Evolutionary conservation across 2,329 filamentous ascomycete species (phyloP).

Genomic region (Rhynchosporium secalis): DNA sequence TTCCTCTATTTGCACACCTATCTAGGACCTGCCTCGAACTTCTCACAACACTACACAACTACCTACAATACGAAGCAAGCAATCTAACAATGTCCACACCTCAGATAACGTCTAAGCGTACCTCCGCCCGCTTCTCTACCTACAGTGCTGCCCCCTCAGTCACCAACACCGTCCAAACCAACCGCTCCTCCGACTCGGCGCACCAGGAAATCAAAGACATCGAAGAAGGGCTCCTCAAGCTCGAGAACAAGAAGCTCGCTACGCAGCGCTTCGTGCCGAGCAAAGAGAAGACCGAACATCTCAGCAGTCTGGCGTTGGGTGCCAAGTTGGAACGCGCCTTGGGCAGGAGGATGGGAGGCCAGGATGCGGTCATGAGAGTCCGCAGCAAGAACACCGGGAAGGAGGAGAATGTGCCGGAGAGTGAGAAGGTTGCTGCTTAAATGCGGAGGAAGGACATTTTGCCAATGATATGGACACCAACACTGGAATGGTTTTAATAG

Average conservation of each 20-base stretch:
- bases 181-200: constrained; percentile 37
- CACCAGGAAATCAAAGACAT: constrained; percentile 57
- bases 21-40: constrained; percentile 7
- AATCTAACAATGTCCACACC: constrained; percentile 26
- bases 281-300: constrained; percentile 64
- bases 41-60: background rate
- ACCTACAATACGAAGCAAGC: too few species aligned
- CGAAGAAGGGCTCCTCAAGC: constrained; percentile 63
- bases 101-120: constrained; percentile 46
- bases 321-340: constrained; percentile 74
- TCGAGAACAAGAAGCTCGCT: constrained; percentile 67
- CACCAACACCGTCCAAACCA: constrained; percentile 42
- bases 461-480: too few species aligned
- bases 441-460: too few species aligned
- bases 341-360: constrained; percentile 65
- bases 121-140: constrained; percentile 54
- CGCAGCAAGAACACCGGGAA: constrained; percentile 25
- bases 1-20: constrained; percentile 2
- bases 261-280: constrained; percentile 67
- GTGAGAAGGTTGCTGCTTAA: constrained; percentile 22
- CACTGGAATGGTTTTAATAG: too few species aligned
- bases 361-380: constrained; percentile 65
- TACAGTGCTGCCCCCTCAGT: constrained; percentile 50
- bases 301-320: constrained; percentile 69
- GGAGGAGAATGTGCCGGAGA: constrained; percentile 15